Base-by-base conservation (phyloP, 805 yeast genomes). In the Ogataea populi-albae region DNA sequence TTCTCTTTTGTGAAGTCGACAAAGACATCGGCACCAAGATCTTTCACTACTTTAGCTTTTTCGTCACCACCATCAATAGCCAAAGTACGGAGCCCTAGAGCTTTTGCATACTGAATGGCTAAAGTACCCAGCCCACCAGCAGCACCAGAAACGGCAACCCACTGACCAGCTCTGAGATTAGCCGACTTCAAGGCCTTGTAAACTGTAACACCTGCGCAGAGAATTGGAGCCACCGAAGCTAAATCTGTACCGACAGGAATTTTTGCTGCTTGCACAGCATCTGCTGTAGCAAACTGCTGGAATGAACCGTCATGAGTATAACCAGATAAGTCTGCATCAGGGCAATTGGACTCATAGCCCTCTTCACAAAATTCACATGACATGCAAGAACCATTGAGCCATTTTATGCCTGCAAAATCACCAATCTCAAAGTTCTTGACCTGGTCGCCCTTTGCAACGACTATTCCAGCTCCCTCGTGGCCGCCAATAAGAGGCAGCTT, bases 191-290 rank as follows among this genome's bases (percentile, higher is more conserved):
- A 70, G 33, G 93, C 95, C 73, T 85, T 85, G 79, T 85, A 86
- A 38, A 83, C 93, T 30, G 95, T 86, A 62, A 86, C 78, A 65
- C 95, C 95, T 29, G 94, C 95, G 68, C 95, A 86, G 57, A 86
- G 73, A 56, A 86, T 77, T 50, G 95, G 95, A 14, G 94, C 79
- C 43, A 79, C 72, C 50, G 71, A 73, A 42, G 89, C 88, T 53
- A 85, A 73, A 58, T 86, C 87, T 29, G 84, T 67, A 41, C 77
- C 80, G 53, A 71, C 58, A 44, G 93, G 87, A 51, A 86, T 78
- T 52, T 72, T 69, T 30, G 93, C 93, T 32, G 91, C 93, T 56
- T 85, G 93, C 43, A 81, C 74, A 34, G 91, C 89, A 61, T 85
- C 88, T 33, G 91, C 95, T 35, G 89, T 79, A 37, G 87, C 87